These are phyloP conservation scores for Ophiostoma triangulosporum DNA, from an alignment of 2,329 filamentous ascomycete species.

Conservation along the genomic window DNA sequence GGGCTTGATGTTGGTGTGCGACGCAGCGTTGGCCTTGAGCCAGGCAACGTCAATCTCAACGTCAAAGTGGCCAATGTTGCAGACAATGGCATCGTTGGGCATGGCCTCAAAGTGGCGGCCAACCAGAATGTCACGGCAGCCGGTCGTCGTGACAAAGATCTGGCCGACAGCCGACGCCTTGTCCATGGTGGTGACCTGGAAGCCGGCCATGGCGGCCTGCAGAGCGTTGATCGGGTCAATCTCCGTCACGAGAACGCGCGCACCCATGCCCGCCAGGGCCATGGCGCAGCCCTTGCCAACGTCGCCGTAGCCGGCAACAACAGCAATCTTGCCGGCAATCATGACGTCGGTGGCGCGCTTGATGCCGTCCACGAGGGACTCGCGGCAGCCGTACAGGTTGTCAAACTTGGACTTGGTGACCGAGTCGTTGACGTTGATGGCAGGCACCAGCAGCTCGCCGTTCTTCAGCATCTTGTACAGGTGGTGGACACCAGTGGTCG, in stretches of 20 bases:
- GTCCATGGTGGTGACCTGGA: conserved; percentile 93
- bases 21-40: conserved; percentile 93
- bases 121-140: conserved; percentile 94
- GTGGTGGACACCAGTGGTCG: conserved; percentile 98
- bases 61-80: conserved; percentile 99
- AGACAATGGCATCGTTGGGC: conserved; percentile 96
- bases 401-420: conserved; percentile 99
- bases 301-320: conserved; percentile 96
- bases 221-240: conserved; percentile 99
- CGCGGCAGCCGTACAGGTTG: conserved; percentile 98
- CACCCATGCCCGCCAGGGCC: conserved; percentile 94
- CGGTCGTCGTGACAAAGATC: conserved; percentile 98
- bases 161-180: conserved; percentile 80
- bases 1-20: conserved; percentile 97
- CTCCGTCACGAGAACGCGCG: conserved; percentile 90
- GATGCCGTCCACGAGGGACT: conserved; percentile 97
- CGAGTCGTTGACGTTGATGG: conserved; percentile 99
- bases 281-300: conserved; percentile 97
- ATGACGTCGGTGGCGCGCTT: conserved; percentile 99
- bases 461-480: conserved; percentile 97
- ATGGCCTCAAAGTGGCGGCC: conserved; percentile 88
- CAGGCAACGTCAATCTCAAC: conserved; percentile 99
- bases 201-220: conserved; percentile 94
- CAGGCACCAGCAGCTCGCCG: conserved; percentile 74
- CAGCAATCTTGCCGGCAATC: conserved; percentile 97